Base-by-base conservation (phyloP, 768 basidiomycete species). In the Leccinum disarticulatum region DNA sequence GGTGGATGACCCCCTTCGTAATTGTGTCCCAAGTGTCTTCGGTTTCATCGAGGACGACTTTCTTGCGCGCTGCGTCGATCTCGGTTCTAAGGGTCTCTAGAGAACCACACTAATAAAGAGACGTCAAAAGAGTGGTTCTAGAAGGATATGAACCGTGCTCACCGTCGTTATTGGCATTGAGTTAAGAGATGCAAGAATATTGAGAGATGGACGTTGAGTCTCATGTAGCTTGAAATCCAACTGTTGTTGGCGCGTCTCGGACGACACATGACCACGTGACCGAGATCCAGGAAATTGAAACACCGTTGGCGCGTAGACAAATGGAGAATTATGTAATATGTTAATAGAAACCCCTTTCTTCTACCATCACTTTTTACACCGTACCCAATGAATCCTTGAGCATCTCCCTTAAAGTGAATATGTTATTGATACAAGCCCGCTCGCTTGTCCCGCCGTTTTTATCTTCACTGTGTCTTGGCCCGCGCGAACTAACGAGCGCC, bases 11-110 rank as follows among this genome's bases (percentile, higher is more conserved):
- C n/a, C 79, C 79, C 36, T 80, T 77, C 3, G 80, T 71, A 51
- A 93, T 88, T 17, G 72, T 77, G 57, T 91, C 88, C 91, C 91
- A 93, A 14, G 84, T 84, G 30, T 93, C 90, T 69, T 93, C 91
- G 3, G 88, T 84, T 71, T 93, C 91, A 35, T 78, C 67, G 14
- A 83, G 76, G 56, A 75, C 67, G 19, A 83, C 61, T 25, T 75
- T 69, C 63, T 76, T 70, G 58, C 79, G 79, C 22, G 83, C 64
- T 41, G 72, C 66, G 46, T 80, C 80, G 50, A 86, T 64, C 64
- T 81, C 76, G 38, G 75, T 56, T 62, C 69, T 70, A 28, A 80
- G 69, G 48, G 62, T 63, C 60, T 67, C 59, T 52, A 70, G 35
- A 46, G 74, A 70, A 58, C 58, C 49, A 50, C 73, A 75, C 87